Evolutionary conservation across 306 rosid species (phyloP).

Genomic region (Quercus rubra): DNA sequence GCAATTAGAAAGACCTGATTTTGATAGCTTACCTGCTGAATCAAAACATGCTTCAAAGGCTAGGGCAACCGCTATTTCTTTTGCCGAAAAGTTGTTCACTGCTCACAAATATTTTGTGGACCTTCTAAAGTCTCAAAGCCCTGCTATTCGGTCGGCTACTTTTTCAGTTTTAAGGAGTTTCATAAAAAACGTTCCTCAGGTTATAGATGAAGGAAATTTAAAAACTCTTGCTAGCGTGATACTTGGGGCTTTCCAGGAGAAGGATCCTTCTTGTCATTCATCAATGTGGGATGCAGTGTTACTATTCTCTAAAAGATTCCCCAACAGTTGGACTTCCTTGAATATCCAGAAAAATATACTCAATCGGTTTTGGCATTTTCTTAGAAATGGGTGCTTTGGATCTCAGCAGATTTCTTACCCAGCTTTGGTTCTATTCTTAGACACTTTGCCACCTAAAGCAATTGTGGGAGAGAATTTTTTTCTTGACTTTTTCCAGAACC

Average conservation of each 20-base stretch:
- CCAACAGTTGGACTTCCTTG: conserved; percentile 68
- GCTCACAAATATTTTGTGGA: conserved; percentile 68
- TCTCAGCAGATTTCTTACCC: conserved; percentile 84
- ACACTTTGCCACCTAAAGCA: conserved; percentile 64
- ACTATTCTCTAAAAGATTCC: conserved; percentile 77
- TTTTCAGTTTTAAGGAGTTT: conserved; percentile 70
- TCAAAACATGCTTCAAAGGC: conserved; percentile 79
- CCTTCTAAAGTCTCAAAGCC: conserved; percentile 67
- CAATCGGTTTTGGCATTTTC: conserved; percentile 78
- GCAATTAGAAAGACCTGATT: conserved; percentile 47
- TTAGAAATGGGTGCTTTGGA: conserved; percentile 90
- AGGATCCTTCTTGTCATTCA: conserved; percentile 78
- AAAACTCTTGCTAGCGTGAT: conserved; percentile 61
- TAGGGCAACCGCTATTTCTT: conserved; percentile 63
- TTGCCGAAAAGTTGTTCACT: conserved; percentile 69
- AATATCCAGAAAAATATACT: conserved; percentile 75
- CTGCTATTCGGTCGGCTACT: conserved; percentile 80
- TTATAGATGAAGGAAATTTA: conserved; percentile 65
- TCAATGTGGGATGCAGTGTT: conserved; percentile 88
- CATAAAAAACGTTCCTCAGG: conserved; percentile 71
- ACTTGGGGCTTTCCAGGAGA: conserved; percentile 91
- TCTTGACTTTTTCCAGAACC: conserved; percentile 67
- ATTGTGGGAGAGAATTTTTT: conserved; percentile 67
- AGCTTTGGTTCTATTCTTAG: conserved; percentile 69
- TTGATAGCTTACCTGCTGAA: conserved; percentile 52